Evolutionary conservation across 2,329 filamentous ascomycete genomes (phyloP).

Genomic region (Helotiales sp.): DNA sequence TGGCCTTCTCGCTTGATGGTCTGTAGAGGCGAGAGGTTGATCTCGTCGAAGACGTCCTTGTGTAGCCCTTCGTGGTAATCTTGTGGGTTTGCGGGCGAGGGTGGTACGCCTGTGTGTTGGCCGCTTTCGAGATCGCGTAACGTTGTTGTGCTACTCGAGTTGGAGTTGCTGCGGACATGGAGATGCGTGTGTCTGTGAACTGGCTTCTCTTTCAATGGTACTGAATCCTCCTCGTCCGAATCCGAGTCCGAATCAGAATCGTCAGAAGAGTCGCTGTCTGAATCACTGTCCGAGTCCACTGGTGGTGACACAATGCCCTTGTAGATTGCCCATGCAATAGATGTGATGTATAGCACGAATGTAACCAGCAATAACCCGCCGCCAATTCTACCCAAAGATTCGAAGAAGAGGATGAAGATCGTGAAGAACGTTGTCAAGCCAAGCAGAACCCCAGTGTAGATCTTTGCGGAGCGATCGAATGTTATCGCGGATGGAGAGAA

Average conservation of each 20-base stretch:
- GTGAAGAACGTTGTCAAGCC: conserved; percentile 49
- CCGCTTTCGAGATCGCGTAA: conserved; percentile 20
- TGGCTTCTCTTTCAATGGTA: conserved; percentile 18
- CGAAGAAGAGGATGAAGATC: conserved; percentile 42
- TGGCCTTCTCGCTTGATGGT: conserved; percentile 20
- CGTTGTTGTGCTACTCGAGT: conserved; percentile 23
- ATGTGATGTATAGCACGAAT: conserved; percentile 52
- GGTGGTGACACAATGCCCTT: conserved; percentile 49
- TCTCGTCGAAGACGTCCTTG: conserved; percentile 26
- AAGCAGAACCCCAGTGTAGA: conserved; percentile 52
- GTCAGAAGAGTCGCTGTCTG: conserved; percentile 45
- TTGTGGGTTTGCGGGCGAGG: conserved; percentile 6
- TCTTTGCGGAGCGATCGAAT: conserved; percentile 55
- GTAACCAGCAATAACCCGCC: conserved; percentile 48
- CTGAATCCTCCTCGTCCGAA: conserved; percentile 12
- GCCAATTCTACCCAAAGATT: conserved; percentile 42
- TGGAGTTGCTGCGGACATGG: conserved; percentile 13
- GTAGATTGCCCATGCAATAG: conserved; percentile 52
- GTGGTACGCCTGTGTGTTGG: conserved; percentile 6
- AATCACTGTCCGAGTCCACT: conserved; percentile 50
- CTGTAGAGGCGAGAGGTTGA: conserved; percentile 8
- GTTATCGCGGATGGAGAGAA: conserved; percentile 44
- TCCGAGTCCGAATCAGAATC: conserved; percentile 33
- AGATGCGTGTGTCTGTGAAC: not conserved
- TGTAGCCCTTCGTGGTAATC: not conserved